Conservation (phyloP, 2,329 filamentous ascomycete genomes). For the Fusarium scirpi region DNA sequence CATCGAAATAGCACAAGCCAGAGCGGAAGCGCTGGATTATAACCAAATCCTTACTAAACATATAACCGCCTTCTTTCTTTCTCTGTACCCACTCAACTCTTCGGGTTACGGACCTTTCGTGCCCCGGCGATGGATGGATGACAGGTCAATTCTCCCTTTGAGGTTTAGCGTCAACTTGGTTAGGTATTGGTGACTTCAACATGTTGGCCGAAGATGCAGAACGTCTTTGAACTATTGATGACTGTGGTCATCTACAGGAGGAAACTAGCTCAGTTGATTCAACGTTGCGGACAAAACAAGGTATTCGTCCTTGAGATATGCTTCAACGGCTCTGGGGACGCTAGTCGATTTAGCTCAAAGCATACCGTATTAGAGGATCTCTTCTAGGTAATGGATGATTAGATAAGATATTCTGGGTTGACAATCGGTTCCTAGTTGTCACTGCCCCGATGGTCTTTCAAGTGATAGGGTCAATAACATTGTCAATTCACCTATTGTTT, state of each 20-base stretch:
- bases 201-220: slow-evolving; percentile 35
- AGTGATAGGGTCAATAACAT: not conserved
- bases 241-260: not conserved
- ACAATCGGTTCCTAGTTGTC: not conserved
- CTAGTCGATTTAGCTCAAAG: not conserved
- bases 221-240: slow-evolving; percentile 6
- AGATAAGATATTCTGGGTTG: not conserved
- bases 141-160: slow-evolving; percentile 22
- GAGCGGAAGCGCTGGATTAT: slow-evolving; percentile 3
- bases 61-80: slow-evolving; percentile 3
- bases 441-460: not conserved
- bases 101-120: slow-evolving; percentile 28
- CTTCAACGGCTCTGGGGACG: slow-evolving; percentile 2
- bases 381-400: not conserved
- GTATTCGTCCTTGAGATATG: not conserved
- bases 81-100: slow-evolving; percentile 27
- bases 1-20: not conserved
- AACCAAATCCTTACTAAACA: slow-evolving; percentile 8
- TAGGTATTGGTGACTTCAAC: slow-evolving; percentile 10
- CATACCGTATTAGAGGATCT: not conserved
- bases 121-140: slow-evolving; percentile 21
- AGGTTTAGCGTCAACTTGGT: slow-evolving; percentile 23
- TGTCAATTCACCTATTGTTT: not conserved
- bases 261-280: not conserved
- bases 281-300: not conserved